Evolutionary conservation across 139 green algal genomes (phyloP), one percentile per base, ranked within the genome.

Genomic region (Spirogloea muscicola): DNA sequence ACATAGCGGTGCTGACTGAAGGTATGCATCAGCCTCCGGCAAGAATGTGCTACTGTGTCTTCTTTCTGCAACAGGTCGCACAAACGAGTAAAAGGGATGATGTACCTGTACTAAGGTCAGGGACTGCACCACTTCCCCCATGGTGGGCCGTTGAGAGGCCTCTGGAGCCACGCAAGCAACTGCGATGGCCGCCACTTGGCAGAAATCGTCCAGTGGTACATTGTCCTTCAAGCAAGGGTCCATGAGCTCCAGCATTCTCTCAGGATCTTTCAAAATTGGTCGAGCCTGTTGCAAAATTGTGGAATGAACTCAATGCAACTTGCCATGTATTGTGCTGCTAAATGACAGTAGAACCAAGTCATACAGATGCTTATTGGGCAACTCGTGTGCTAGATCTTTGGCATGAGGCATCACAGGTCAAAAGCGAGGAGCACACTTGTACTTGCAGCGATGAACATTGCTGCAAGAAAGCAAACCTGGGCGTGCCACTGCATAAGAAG

Each of bases 101-200:
- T 21, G 21, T 27, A 72, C 62, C 62, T 72, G 62, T 3, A 78
- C 61, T 27, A 77, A 10, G 5, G 49, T 76, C 21, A 78, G 60
- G n/a, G 61, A 75, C 69, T 78, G 69, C 58, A 78, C 69, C 2
- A 78, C 69, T 33, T 78, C 69, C 18, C 69, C 69, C 58, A 78
- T 78, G 37, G 59, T 62, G 34, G 69, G 69, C 6, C 69, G 52
- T 13, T 78, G 18, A 21, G 29, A 2, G 3, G 69, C 38, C 60
- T 78, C 69, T 3, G 61, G 39, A 13, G 38, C 59, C 33, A 78
- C 69, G 49, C 69, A 78, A 39, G 41, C 41, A 3, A 21, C 58
- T 3, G 69, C 69, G 36, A 78, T 76, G 10, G 52, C 38, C 33
- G 69, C 69, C n/a, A 78, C 69, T 21, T 78, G 61, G 34, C 13